Conservation (phyloP, 2,329 filamentous ascomycete genomes). For the Neofusicoccum umdonicola region DNA sequence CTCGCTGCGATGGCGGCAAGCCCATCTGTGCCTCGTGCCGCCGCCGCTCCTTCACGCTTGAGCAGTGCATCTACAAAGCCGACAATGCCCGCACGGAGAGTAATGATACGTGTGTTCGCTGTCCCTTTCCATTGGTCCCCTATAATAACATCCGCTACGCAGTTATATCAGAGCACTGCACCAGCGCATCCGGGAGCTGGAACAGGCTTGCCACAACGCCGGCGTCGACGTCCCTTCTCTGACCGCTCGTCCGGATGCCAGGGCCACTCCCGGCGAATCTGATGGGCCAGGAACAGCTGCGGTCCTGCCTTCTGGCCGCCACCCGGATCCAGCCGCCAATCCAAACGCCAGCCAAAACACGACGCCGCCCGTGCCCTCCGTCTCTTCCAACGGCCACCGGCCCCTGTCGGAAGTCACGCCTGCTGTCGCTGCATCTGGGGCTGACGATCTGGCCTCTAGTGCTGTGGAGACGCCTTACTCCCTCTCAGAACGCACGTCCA, state of each 20-base stretch:
- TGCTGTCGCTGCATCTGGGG: too few relatives aligned
- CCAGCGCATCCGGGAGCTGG: not conserved
- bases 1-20: not conserved
- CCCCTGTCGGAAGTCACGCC: too few relatives aligned
- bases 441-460: not conserved
- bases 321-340: too few relatives aligned
- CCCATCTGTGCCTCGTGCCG: not conserved
- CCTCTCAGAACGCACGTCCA: not conserved
- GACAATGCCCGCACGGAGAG: not conserved
- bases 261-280: not conserved
- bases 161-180: not conserved
- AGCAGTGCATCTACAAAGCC: not conserved
- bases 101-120: not conserved
- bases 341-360: not conserved
- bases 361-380: not conserved
- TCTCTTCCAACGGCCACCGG: too few relatives aligned
- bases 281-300: not conserved
- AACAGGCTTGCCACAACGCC: not conserved
- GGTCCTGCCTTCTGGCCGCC: not conserved
- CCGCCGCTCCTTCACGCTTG: not conserved
- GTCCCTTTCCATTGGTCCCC: not conserved
- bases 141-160: not conserved
- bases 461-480: not conserved
- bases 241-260: not conserved
- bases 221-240: not conserved